Percentiles rank a stretch among this genome's conserved stretches.
These are phyloP conservation scores for Hygrocybe coccinea DNA, from an alignment of 768 basidiomycete species.

Conservation along the genomic window DNA sequence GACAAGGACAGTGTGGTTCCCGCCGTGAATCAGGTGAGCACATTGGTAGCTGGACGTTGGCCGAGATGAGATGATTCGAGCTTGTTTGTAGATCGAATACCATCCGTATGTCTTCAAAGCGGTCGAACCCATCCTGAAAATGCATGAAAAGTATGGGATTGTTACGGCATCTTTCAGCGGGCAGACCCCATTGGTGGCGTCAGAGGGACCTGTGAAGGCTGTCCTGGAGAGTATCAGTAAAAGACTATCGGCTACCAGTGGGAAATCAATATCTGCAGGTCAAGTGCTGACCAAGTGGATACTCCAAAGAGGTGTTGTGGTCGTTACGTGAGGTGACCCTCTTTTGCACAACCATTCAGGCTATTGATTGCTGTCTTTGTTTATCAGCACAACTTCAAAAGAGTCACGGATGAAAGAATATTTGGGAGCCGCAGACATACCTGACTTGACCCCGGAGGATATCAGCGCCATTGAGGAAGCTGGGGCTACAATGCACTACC, in stretches of 20 bases:
- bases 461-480: conserved; percentile 57
- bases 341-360: not conserved
- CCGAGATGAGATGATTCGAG: not conserved
- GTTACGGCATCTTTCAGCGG: conserved; percentile 65
- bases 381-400: conserved; percentile 44
- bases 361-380: not conserved
- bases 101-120: conserved; percentile 69
- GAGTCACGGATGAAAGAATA: conserved; percentile 44
- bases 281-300: conserved; percentile 71
- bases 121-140: conserved; percentile 51
- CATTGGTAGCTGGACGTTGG: not conserved
- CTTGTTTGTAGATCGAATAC: conserved; percentile 49
- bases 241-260: conserved; percentile 41
- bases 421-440: conserved; percentile 35
- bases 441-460: conserved; percentile 56
- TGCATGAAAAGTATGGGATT: conserved; percentile 53
- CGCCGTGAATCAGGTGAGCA: conserved; percentile 62
- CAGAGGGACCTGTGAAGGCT: conserved; percentile 56
- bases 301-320: conserved; percentile 54
- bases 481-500: conserved; percentile 44
- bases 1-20: conserved; percentile 50
- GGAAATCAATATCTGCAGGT: conserved; percentile 44
- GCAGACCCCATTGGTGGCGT: conserved; percentile 39
- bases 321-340: conserved; percentile 58
- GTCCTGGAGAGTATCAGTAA: conserved; percentile 49